Base-by-base conservation (phyloP, 208 protist species). In the Leishmania gerbilli region DNA sequence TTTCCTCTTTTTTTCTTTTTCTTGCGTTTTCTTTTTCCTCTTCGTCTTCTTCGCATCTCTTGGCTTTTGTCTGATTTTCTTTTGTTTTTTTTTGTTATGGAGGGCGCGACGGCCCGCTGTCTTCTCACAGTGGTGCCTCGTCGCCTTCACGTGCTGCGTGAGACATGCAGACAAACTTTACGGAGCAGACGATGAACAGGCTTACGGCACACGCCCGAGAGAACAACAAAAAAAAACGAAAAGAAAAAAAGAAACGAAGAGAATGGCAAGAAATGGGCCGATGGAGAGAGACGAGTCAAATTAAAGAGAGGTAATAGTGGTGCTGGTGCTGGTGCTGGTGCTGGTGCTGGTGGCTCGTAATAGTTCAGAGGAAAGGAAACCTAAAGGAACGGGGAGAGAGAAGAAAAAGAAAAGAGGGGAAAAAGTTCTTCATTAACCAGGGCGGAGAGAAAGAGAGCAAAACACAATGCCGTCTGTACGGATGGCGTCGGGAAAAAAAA, bases 311-410 rank as follows among this genome's bases (percentile, higher is more conserved):
- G 51, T 62, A 31, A 62, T 37, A 53, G 27, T 51, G 27, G 65
- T 42, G 8, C 15, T n/a, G 8, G 37, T 71, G 21, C 11, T 27
- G 6, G 42, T 31, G 34, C 7, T 60, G 34, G 34, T 37, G 34
- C 34, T 37, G 56, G 13, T 4, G 62, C 9, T 45, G 40, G 37
- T 75, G 47, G 47, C 62, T 8, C 6, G 65, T 42, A 58, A 60
- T 42, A 58, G 72, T 42, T 42, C 34, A 82, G n/a, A 77, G 71
- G 47, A 62, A 76, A 42, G n/a, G 49, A 51, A n/a, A 69, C 27
- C 19, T 69, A 37, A 64, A 31, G 2, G 24, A 62, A 64, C 65
- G n/a, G 21, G 45, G 42, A 37, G 13, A n/a, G n/a, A 69, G 34
- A 42, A 69, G 49, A 47, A 49, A 49, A 60, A 42, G 31, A 40